Conservation (phyloP, 2,329 filamentous ascomycete genomes). For the Neospermospora avenae region DNA sequence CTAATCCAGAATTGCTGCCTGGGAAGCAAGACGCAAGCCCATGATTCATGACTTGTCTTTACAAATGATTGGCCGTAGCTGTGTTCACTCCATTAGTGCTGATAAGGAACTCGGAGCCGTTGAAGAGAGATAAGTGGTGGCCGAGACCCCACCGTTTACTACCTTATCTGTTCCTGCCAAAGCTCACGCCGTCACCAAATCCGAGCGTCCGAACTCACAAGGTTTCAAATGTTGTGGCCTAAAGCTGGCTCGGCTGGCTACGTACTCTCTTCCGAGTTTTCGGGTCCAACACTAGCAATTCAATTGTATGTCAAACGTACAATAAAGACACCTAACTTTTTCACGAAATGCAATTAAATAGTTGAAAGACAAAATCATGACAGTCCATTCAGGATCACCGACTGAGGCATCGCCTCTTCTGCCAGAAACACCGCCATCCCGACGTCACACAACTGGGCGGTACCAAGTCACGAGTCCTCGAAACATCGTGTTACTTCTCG, state of each 20-base stretch:
- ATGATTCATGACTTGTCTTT: no score
- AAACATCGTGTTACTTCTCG: background rate
- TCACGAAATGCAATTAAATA: background rate
- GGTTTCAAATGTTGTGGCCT: constrained; percentile 4
- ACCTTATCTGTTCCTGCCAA: no score
- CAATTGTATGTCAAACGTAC: background rate
- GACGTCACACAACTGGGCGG: background rate
- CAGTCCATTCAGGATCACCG: background rate
- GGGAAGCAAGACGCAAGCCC: no score
- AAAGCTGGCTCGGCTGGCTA: background rate
- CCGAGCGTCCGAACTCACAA: background rate
- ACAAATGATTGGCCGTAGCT: no score
- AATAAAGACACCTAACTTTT: background rate
- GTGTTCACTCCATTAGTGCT: no score
- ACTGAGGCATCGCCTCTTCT: constrained; percentile 1
- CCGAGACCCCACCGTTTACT: background rate
- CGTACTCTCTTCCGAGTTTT: background rate
- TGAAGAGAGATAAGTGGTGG: no score
- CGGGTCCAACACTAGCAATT: background rate
- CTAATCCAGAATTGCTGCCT: no score
- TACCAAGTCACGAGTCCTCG: constrained; percentile 4
- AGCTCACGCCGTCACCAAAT: background rate
- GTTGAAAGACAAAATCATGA: background rate
- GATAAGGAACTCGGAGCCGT: no score
- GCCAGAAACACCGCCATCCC: background rate